Conservation (phyloP, 352 stramenopile species). For the Phytophthora colocasiae region DNA sequence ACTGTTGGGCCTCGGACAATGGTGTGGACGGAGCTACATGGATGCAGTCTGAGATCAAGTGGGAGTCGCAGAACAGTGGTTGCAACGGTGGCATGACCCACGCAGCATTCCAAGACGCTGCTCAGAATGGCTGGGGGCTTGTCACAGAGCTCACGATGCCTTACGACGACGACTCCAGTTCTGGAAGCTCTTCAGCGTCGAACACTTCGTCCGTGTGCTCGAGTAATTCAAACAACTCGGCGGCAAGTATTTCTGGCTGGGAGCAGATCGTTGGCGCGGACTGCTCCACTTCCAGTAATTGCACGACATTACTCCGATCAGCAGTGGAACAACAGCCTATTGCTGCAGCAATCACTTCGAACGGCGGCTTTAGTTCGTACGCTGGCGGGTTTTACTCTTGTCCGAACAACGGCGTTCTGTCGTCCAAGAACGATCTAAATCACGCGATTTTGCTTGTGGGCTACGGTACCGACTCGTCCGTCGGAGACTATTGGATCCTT, state of each 20-base stretch:
- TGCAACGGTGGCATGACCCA: slow-evolving; percentile 88
- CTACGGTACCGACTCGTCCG: slow-evolving; percentile 64
- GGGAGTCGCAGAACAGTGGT: slow-evolving; percentile 78
- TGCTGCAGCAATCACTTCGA: slow-evolving; percentile 82
- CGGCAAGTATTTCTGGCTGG: slow-evolving; percentile 77
- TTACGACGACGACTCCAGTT: slow-evolving; percentile 65
- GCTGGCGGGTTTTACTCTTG: slow-evolving; percentile 74
- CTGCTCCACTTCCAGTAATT: slow-evolving; percentile 59
- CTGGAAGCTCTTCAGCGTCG: slow-evolving; percentile 27
- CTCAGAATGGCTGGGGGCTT: slow-evolving; percentile 66
- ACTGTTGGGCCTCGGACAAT: slow-evolving; percentile 72
- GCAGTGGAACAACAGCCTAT: slow-evolving; percentile 74
- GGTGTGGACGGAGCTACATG: slow-evolving; percentile 60
- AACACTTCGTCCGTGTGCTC: slow-evolving; percentile 43
- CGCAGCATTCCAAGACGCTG: slow-evolving; percentile 77
- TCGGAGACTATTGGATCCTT: slow-evolving; percentile 84
- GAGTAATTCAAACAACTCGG: slow-evolving; percentile 49
- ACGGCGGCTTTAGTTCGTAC: slow-evolving; percentile 76
- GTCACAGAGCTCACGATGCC: slow-evolving; percentile 78
- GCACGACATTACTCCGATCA: slow-evolving; percentile 57
- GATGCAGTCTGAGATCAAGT: slow-evolving; percentile 72
- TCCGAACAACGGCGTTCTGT: slow-evolving; percentile 69
- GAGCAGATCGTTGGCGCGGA: slow-evolving; percentile 69
- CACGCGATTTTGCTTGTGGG: slow-evolving; percentile 81
- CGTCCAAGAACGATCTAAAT: slow-evolving; percentile 77